phyloP scores from a whole-genome alignment of 2,329 filamentous ascomycete genomes.

The Monosporascus sp. region DNA sequence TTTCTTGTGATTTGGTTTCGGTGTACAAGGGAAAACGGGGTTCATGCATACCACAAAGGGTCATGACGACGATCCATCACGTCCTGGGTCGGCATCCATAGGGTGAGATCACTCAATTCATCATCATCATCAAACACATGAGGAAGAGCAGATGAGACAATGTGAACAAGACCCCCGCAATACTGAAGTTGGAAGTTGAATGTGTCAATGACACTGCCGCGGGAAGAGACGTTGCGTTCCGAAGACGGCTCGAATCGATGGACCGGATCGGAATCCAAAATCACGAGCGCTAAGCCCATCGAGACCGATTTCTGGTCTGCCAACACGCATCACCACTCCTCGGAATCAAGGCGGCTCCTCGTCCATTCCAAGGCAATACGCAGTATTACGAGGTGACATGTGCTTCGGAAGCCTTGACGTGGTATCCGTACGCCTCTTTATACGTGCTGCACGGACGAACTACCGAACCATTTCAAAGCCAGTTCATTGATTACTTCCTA shows the following conservation, averaged over 20 bases:
- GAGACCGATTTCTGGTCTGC: background rate
- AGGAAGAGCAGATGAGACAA: slow-evolving; percentile 11
- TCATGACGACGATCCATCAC: slow-evolving; percentile 20
- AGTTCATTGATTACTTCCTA: too few relatives aligned
- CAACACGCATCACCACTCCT: too few relatives aligned
- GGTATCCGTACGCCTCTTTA: too few relatives aligned
- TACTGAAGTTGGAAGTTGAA: background rate
- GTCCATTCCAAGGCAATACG: too few relatives aligned
- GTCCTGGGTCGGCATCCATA: slow-evolving; percentile 16
- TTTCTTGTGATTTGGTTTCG: slow-evolving; percentile 26
- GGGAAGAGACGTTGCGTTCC: too few relatives aligned
- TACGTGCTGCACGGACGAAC: too few relatives aligned
- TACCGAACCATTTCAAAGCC: too few relatives aligned
- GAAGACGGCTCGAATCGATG: too few relatives aligned
- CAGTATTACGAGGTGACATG: too few relatives aligned
- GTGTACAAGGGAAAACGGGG: slow-evolving; percentile 23
- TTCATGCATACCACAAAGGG: slow-evolving; percentile 21
- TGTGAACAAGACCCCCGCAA: background rate
- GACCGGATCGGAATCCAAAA: too few relatives aligned
- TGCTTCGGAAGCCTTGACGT: too few relatives aligned
- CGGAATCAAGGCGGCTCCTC: too few relatives aligned
- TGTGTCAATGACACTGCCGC: background rate
- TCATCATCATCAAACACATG: slow-evolving; percentile 20
- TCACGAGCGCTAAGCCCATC: background rate
- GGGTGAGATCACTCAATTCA: slow-evolving; percentile 14